These are phyloP conservation scores for Vigna hirtella DNA, from an alignment of 306 rosid species.

Conservation along the genomic window DNA sequence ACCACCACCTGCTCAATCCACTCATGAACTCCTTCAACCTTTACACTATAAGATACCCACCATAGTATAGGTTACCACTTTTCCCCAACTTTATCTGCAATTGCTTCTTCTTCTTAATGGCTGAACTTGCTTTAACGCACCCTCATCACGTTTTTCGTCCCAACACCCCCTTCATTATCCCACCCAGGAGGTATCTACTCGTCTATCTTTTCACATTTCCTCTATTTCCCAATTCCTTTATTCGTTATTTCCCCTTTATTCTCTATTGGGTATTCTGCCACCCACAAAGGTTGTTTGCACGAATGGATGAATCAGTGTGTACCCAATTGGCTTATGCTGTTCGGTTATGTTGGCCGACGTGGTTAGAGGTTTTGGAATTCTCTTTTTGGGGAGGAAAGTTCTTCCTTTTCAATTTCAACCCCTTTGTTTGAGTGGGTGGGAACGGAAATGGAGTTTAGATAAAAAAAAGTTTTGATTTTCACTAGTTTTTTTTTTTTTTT, in stretches of 20 bases:
- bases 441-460: conserved; percentile 21
- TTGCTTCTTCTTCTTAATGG: conserved; percentile 2
- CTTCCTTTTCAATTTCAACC: background rate
- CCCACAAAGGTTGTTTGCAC: background rate
- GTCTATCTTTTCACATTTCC: background rate
- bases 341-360: background rate
- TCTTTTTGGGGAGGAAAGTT: conserved; percentile 11
- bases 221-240: background rate
- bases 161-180: conserved; percentile 4
- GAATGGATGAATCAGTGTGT: background rate
- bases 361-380: background rate
- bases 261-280: background rate
- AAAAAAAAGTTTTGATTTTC: conserved; percentile 1
- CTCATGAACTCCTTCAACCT: background rate
- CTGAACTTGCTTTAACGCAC: conserved; percentile 6
- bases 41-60: background rate
- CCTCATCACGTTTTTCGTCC: conserved; percentile 24
- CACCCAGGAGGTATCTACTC: conserved; percentile 10
- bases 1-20: background rate
- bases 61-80: background rate
- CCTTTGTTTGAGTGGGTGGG: conserved; percentile 14
- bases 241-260: conserved; percentile 36
- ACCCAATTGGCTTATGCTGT: conserved; percentile 33
- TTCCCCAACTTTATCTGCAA: background rate
- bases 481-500: background rate